phyloP scores from a whole-genome alignment of 805 yeast genomes.

The Candida montana region DNA sequence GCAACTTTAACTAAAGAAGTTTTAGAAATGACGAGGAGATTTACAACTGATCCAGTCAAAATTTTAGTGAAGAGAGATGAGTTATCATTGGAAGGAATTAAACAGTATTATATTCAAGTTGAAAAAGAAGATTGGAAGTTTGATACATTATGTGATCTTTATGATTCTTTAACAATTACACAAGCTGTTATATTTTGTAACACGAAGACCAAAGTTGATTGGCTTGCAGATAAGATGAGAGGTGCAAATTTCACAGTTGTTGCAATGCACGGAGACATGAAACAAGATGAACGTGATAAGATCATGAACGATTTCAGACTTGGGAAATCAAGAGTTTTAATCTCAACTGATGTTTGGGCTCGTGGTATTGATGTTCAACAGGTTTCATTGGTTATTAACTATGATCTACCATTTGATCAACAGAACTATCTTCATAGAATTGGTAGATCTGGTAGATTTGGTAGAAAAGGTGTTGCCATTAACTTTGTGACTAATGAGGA shows the following conservation, averaged over 20 bases:
- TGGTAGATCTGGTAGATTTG: conserved; percentile 98
- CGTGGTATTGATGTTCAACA: conserved; percentile 99
- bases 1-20: conserved; percentile 94
- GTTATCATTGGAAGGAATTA: conserved; percentile 88
- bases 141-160: conserved; percentile 89
- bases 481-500: conserved; percentile 86
- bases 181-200: conserved; percentile 98
- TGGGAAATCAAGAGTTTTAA: conserved; percentile 88
- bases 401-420: conserved; percentile 86
- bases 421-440: conserved; percentile 97
- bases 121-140: conserved; percentile 93
- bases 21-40: conserved; percentile 84
- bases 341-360: conserved; percentile 96
- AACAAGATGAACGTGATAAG: conserved; percentile 89
- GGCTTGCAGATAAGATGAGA: conserved; percentile 74
- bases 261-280: conserved; percentile 96
- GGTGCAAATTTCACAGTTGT: conserved; percentile 85
- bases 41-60: conserved; percentile 90
- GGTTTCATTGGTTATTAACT: conserved; percentile 91
- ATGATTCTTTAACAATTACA: conserved; percentile 91
- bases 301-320: conserved; percentile 95
- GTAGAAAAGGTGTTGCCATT: conserved; percentile 97
- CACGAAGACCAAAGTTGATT: conserved; percentile 92
- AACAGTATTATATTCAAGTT: conserved; percentile 85
- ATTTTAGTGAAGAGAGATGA: conserved; percentile 94